A percentile compares a stretch with the other conserved stretches of the same genome.
phyloP scores from a whole-genome alignment of 2,329 filamentous ascomycete species.

The Dothidotthia symphoricarpi region DNA sequence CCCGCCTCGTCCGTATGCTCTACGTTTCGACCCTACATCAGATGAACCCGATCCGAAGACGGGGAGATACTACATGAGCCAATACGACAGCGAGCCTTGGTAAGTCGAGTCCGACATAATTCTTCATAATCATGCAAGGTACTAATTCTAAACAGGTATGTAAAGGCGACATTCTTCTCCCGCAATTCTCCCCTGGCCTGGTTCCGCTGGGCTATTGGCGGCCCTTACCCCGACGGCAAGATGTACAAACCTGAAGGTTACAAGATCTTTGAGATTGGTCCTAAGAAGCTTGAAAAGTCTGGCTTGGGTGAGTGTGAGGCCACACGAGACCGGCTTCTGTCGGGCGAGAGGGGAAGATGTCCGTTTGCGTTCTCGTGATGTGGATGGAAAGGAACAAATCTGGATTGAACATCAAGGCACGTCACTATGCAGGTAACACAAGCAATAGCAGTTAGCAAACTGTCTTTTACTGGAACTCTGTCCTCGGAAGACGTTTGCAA shows the following conservation, averaged over 20 bases:
- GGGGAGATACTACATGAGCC: slow-evolving; percentile 19
- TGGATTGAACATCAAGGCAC: too few species aligned
- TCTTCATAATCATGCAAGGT: neutral
- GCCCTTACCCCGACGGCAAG: slow-evolving; percentile 63
- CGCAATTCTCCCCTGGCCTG: slow-evolving; percentile 18
- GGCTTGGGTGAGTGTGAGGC: slow-evolving; percentile 37
- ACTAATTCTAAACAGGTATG: slow-evolving; percentile 21
- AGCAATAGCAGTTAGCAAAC: too few species aligned
- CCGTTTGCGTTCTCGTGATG: slow-evolving; percentile 25
- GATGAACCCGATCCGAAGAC: slow-evolving; percentile 51
- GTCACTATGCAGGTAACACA: too few species aligned
- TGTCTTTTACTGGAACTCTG: too few species aligned
- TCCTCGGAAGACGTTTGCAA: too few species aligned
- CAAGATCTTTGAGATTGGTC: slow-evolving; percentile 61
- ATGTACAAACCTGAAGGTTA: slow-evolving; percentile 55
- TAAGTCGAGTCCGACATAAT: slow-evolving; percentile 37
- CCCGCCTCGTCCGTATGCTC: slow-evolving; percentile 54
- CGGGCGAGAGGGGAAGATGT: slow-evolving; percentile 26
- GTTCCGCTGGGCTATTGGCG: slow-evolving; percentile 54
- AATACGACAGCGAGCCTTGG: slow-evolving; percentile 32
- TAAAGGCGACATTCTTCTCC: slow-evolving; percentile 19
- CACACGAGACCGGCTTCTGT: slow-evolving; percentile 24
- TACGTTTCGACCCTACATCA: slow-evolving; percentile 36
- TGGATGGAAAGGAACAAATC: too few species aligned
- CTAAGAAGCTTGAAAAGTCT: slow-evolving; percentile 53